These are phyloP conservation scores for Lumnitzera racemosa DNA, from an alignment of 345 rosid genomes.

Conservation along the genomic window DNA sequence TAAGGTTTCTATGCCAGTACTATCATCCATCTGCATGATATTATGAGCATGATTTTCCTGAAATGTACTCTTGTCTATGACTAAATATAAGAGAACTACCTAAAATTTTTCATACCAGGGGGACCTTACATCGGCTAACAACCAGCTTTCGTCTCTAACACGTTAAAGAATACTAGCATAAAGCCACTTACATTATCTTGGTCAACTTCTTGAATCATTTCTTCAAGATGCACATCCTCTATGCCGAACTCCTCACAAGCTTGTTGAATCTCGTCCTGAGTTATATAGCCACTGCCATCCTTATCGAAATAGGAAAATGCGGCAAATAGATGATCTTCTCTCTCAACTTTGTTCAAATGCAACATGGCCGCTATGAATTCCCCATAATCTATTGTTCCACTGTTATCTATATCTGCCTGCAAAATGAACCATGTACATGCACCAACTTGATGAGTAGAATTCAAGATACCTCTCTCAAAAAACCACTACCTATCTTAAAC, in stretches of 20 bases:
- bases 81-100: too few species aligned
- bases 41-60: too few species aligned
- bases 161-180: slow-evolving; percentile 7
- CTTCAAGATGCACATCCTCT: slow-evolving; percentile 28
- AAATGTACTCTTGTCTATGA: too few species aligned
- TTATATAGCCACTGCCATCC: slow-evolving; percentile 41
- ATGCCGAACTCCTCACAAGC: slow-evolving; percentile 37
- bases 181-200: slow-evolving; percentile 28
- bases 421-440: not conserved
- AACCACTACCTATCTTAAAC: too few species aligned
- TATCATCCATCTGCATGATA: too few species aligned
- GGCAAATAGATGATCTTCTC: slow-evolving; percentile 32
- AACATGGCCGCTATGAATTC: slow-evolving; percentile 44
- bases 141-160: not conserved
- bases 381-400: slow-evolving; percentile 35
- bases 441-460: too few species aligned
- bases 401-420: slow-evolving; percentile 41
- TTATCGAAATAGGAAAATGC: slow-evolving; percentile 42
- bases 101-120: too few species aligned
- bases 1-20: too few species aligned
- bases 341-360: slow-evolving; percentile 35
- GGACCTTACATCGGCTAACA: too few species aligned
- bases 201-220: slow-evolving; percentile 32
- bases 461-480: too few species aligned
- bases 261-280: slow-evolving; percentile 37